Base-by-base conservation (phyloP, 768 basidiomycete species). In the Rhodotorula toruloides region DNA sequence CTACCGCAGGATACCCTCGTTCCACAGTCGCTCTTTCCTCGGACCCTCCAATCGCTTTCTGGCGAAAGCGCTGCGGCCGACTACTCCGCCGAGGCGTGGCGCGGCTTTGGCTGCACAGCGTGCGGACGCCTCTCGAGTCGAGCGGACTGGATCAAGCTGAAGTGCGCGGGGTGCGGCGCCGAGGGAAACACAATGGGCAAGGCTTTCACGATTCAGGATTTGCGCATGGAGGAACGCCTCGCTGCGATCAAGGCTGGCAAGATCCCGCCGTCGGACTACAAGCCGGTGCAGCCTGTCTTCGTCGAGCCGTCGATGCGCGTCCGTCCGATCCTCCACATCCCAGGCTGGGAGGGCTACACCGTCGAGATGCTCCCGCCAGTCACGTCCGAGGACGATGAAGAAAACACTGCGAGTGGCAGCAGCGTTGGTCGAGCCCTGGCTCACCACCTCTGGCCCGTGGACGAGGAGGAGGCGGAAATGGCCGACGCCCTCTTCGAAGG, bases 61-160 rank as follows among this genome's bases (percentile, higher is more conserved):
- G 48, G 31, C 36, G 14, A 58, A 7, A 14, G 48, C 2, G 17
- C 21, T 14, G 62, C 58, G 42, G 4, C 34, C 19, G 60, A 67
- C 55, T 65, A 65, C 39, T 52, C 56, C 1, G 9, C 8, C 6
- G 3, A 13, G 1, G 36, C 58, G 6, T 67, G 65, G 65, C 53
- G 70, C 43, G 70, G 64, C 0, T 64, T 67, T 56, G 54, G 58
- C n/a, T 71, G 70, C 46, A 12, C 13, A 8, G 9, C 19, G 0
- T 71, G 70, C 47, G 70, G 70, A 0, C 47, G 65, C 11, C 52
- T 71, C 9, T 49, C 44, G n/a, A 54, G 57, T 19, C 42, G 67
- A 8, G 44, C 37, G 34, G 37, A 50, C 22, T 68, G 67, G 67
- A 16, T 42, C 21, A 29, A 25, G 16, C 56, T 68, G n/a, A 14